Evolutionary conservation across 1,139 yeast species (phyloP).

Genomic region (Pichia sp.): DNA sequence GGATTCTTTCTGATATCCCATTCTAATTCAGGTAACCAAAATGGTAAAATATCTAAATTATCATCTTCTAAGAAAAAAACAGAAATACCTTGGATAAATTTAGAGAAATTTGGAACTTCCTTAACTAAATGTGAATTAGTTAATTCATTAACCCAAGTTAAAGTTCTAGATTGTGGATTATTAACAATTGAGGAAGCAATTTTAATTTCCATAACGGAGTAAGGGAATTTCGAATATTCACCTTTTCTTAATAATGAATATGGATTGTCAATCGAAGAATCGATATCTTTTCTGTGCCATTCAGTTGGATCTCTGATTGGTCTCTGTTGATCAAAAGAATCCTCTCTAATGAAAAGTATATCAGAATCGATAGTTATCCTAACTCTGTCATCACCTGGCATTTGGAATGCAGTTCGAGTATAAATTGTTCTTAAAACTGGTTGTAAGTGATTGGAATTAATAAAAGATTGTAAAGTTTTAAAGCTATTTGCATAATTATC

Average conservation of each 20-base stretch:
- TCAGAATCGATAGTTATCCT: conserved; percentile 88
- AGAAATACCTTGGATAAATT: conserved; percentile 87
- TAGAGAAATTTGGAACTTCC: conserved; percentile 86
- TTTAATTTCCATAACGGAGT: conserved; percentile 85
- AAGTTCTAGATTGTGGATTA: conserved; percentile 38
- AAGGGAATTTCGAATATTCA: conserved; percentile 81
- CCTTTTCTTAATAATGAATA: conserved; percentile 74
- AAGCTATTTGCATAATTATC: conserved; percentile 50
- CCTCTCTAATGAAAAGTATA: conserved; percentile 82
- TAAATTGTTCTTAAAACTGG: conserved; percentile 84
- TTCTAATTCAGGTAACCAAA: conserved; percentile 92
- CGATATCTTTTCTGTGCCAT: conserved; percentile 94
- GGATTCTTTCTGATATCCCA: conserved; percentile 72
- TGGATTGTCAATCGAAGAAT: conserved; percentile 65
- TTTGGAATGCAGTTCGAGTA: conserved; percentile 93
- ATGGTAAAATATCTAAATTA: conserved; percentile 80
- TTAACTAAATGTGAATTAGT: conserved; percentile 78
- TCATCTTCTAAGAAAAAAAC: conserved; percentile 85
- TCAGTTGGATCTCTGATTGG: conserved; percentile 83
- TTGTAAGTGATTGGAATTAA: conserved; percentile 60
- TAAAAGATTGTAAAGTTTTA: conserved; percentile 55
- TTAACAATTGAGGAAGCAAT: conserved; percentile 46
- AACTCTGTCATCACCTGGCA: conserved; percentile 92
- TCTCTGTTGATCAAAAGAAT: conserved; percentile 71
- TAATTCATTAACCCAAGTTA: conserved; percentile 83